phyloP scores from a whole-genome alignment of 1,284 basidiomycete species.

The Ustilago hordei region DNA sequence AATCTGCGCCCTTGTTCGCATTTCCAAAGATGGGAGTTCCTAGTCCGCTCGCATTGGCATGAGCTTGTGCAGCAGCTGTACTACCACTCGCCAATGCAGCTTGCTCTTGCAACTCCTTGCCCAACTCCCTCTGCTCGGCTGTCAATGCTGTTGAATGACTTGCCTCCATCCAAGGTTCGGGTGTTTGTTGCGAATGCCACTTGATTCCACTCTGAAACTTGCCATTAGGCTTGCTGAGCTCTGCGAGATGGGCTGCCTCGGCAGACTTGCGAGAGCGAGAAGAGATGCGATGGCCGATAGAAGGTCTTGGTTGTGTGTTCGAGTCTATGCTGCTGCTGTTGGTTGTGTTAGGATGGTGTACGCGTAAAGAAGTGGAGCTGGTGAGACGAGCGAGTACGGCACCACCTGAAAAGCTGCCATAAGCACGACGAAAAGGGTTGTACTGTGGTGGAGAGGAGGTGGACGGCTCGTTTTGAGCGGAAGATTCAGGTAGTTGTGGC shows the following conservation, averaged over 20 bases:
- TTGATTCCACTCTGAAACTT: constrained; percentile 59
- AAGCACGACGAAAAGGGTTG: constrained; percentile 34
- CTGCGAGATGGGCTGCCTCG: constrained; percentile 40
- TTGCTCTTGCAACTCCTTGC: constrained; percentile 3
- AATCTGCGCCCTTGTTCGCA: background rate
- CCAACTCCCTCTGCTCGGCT: constrained; percentile 19
- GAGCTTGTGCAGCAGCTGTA: constrained; percentile 56
- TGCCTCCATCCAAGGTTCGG: constrained; percentile 55
- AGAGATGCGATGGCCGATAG: constrained; percentile 31
- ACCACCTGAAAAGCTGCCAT: constrained; percentile 18
- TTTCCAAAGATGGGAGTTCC: constrained; percentile 44
- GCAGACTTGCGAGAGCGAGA: constrained; percentile 32
- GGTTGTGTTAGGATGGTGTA: background rate
- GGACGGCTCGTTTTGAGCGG: constrained; percentile 3
- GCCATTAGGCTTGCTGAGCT: constrained; percentile 46
- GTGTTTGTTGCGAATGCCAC: constrained; percentile 39
- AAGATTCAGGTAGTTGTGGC: constrained; percentile 16
- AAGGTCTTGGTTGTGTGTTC: constrained; percentile 18
- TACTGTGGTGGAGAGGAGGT: constrained; percentile 20
- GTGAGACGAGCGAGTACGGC: constrained; percentile 27
- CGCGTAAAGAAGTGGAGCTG: constrained; percentile 23
- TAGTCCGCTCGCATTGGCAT: constrained; percentile 26
- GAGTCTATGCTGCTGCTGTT: constrained; percentile 1
- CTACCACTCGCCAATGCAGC: constrained; percentile 41
- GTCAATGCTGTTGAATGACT: constrained; percentile 20